A percentile compares a stretch with the other conserved stretches of the same genome.
Evolutionary conservation across 345 rosid species (phyloP).

Genomic region (Hibiscus tridactylites): DNA sequence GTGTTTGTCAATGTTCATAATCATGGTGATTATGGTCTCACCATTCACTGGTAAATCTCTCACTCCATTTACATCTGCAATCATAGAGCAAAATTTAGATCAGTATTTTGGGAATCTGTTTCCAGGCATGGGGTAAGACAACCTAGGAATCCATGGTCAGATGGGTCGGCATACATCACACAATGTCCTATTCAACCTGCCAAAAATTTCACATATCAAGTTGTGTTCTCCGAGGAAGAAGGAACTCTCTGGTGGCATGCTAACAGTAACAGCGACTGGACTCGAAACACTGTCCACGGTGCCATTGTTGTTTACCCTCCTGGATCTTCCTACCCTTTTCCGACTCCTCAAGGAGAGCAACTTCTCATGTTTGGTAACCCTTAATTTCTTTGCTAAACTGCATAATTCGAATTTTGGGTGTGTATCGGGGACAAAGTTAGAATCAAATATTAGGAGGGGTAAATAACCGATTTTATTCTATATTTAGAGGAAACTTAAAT

Average conservation of each 20-base stretch:
- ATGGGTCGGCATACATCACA: slow-evolving; percentile 43
- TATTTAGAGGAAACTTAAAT: too few relatives aligned
- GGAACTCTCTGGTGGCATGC: slow-evolving; percentile 58
- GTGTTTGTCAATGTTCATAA: slow-evolving; percentile 22
- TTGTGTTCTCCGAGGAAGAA: slow-evolving; percentile 29
- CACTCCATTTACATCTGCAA: not conserved
- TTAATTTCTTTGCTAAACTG: not conserved
- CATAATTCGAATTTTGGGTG: not conserved
- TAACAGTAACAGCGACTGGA: slow-evolving; percentile 44
- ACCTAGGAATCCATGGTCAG: slow-evolving; percentile 51
- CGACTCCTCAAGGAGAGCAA: slow-evolving; percentile 27
- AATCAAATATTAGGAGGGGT: too few relatives aligned
- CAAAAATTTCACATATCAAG: slow-evolving; percentile 29
- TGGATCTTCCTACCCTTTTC: slow-evolving; percentile 20
- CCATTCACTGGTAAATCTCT: slow-evolving; percentile 24
- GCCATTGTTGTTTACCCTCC: slow-evolving; percentile 27
- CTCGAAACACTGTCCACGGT: slow-evolving; percentile 39
- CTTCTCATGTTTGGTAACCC: slow-evolving; percentile 25
- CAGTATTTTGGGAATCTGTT: not conserved
- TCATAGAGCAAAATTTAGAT: not conserved
- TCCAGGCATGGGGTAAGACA: slow-evolving; percentile 49
- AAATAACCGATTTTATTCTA: too few relatives aligned
- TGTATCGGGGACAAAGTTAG: too few relatives aligned
- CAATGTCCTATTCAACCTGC: slow-evolving; percentile 39
- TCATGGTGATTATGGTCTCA: slow-evolving; percentile 25